Base-by-base conservation (phyloP, 164 flowering plant species). In the Berberis thunbergii region DNA sequence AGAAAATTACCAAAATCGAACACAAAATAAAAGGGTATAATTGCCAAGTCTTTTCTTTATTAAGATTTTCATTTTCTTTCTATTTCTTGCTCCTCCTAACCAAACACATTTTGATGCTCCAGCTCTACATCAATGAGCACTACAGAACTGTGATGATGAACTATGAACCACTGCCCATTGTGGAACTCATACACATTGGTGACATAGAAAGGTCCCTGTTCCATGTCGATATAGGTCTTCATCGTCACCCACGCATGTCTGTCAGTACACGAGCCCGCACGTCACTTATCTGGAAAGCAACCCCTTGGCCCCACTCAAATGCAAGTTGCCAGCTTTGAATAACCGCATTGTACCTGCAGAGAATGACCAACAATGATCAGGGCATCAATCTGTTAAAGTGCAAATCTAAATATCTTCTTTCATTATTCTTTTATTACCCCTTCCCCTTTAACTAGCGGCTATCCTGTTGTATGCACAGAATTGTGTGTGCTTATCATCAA, bases 241-340 rank as follows among this genome's bases (percentile, higher is more conserved):
- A 91, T 86, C 57, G 96, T 91, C 43, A 95, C 96, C 99, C 99
- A 95, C 57, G 99, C 99, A 84, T 76, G 49, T 82, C 97, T 13
- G 90, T 66, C 49, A 84, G 72, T 13, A 91, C 94, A 46, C 97
- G 77, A 41, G 81, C 84, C 80, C 83, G 60, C 76, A 91, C 94
- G 69, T 95, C 94, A 49, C 84, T 75, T 3, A 95, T 67, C 82
- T 89, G 87, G 66, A 89, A 82, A 69, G 83, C 79, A 54, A 73
- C 72, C 11, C 74, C 87, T 57, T 55, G 85, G 73, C 12, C 88
- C 96, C 89, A 84, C 65, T 68, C 75, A 61, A 87, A 87, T 9
- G 77, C 79, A 56, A 81, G 54, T 69, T 86, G 83, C 96, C 96
- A 85, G 70, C 94, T 86, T 69, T 74, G 77, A 80, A 95, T 84